Evolutionary conservation across 768 basidiomycete species (phyloP).

Genomic region (Suillus cothurnatus): DNA sequence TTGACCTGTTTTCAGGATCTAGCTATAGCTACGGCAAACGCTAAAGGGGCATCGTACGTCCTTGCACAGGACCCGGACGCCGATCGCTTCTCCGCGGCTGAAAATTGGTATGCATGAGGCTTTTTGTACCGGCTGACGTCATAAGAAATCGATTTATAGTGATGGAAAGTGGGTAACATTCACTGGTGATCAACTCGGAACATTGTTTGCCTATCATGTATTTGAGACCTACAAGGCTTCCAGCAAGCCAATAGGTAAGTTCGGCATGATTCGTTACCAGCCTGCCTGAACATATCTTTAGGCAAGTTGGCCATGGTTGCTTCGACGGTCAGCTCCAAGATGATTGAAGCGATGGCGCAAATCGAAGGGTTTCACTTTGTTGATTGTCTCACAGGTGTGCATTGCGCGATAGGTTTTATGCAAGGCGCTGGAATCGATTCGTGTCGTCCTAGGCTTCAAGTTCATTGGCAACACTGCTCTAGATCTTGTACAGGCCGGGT

Average conservation of each 20-base stretch:
- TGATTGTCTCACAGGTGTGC: slow-evolving; percentile 80
- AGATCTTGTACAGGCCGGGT: slow-evolving; percentile 63
- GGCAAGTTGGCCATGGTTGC: slow-evolving; percentile 82
- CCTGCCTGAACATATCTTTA: slow-evolving; percentile 43
- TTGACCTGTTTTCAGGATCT: slow-evolving; percentile 53
- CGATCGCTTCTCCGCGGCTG: slow-evolving; percentile 80
- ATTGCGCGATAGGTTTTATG: not conserved
- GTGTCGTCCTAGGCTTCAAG: slow-evolving; percentile 68
- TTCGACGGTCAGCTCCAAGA: slow-evolving; percentile 89
- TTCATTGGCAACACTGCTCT: slow-evolving; percentile 86
- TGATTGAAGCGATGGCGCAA: slow-evolving; percentile 77
- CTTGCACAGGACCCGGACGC: slow-evolving; percentile 91
- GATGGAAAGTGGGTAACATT: slow-evolving; percentile 68
- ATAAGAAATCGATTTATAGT: slow-evolving; percentile 9
- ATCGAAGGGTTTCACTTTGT: slow-evolving; percentile 81
- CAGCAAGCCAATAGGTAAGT: slow-evolving; percentile 46
- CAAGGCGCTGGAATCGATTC: not conserved
- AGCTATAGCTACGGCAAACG: slow-evolving; percentile 64
- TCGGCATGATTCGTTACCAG: slow-evolving; percentile 40
- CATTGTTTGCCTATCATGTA: slow-evolving; percentile 50
- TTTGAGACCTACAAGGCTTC: slow-evolving; percentile 47
- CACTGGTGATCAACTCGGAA: slow-evolving; percentile 85
- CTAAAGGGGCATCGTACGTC: slow-evolving; percentile 58
- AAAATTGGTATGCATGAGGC: slow-evolving; percentile 51
- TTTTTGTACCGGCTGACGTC: slow-evolving; percentile 10